Evolutionary conservation across 1,284 basidiomycete species (phyloP).

Genomic region (Rhodotorula mucilaginosa): DNA sequence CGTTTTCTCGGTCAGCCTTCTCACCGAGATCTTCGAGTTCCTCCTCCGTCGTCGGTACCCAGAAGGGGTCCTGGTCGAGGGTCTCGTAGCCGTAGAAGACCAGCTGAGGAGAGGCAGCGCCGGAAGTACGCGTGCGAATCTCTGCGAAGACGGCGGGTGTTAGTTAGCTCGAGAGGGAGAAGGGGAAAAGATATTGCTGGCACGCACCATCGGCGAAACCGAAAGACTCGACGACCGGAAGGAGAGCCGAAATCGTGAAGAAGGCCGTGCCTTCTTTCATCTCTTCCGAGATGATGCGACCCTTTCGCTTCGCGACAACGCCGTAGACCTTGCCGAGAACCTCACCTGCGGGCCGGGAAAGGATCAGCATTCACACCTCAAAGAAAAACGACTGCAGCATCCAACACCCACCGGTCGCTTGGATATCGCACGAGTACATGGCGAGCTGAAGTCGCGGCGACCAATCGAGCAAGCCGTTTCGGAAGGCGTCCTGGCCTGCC

Average conservation of each 20-base stretch:
- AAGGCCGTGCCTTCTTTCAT: conserved; percentile 98
- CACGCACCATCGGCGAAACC: conserved; percentile 88
- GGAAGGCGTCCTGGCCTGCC: conserved; percentile 80
- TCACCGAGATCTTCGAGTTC: conserved; percentile 96
- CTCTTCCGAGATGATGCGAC: conserved; percentile 90
- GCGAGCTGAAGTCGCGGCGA: conserved; percentile 94
- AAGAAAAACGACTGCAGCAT: conserved; percentile 48
- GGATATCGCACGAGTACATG: conserved; percentile 99
- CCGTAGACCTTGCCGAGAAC: conserved; percentile 97
- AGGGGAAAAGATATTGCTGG: not conserved
- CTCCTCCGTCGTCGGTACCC: conserved; percentile 97
- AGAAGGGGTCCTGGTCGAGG: conserved; percentile 92
- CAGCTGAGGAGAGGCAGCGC: conserved; percentile 92
- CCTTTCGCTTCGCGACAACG: conserved; percentile 84
- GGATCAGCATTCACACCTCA: not conserved
- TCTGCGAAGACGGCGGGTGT: conserved; percentile 57
- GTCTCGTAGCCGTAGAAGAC: conserved; percentile 92
- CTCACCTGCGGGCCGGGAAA: conserved; percentile 62
- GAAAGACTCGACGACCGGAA: conserved; percentile 97
- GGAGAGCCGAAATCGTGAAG: conserved; percentile 82
- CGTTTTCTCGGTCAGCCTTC: conserved; percentile 87
- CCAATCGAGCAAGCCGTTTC: conserved; percentile 90
- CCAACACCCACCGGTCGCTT: conserved; percentile 89
- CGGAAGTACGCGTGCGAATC: conserved; percentile 92
- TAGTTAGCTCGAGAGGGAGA: not conserved